Evolutionary conservation across 495 filamentous ascomycete species (phyloP), one percentile per base, ranked within the genome.

Genomic region (Penicillium verhagenii): DNA sequence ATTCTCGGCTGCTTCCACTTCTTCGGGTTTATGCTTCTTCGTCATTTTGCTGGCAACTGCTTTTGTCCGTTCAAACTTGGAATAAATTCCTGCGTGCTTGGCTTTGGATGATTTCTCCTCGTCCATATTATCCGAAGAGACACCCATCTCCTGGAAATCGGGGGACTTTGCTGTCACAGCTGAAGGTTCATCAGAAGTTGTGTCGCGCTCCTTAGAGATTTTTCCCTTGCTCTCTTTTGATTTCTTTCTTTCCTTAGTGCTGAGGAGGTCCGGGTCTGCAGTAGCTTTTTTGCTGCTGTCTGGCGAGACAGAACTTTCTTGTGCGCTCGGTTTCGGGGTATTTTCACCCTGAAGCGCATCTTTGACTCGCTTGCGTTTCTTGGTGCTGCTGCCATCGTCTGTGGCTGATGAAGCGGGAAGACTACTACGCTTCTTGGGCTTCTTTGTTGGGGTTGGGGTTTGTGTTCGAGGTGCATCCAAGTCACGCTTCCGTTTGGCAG

Each of bases 1-100:
- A 26, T 43, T 16, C 24, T 59, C 49, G 0, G 46, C 59, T 47
- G 9, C 50, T 43, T 44, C 53, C n/a, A 63, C 66, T 5, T 63
- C 58, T 40, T 73, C 65, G 14, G 49, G 23, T 20, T 63, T 60
- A 1, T 44, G 3, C 26, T 56, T 63, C 40, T 66, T 61, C 35
- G 42, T 31, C 56, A 68, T 69, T n/a, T 61, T 56, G 37, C 64
- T 65, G n/a, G 69, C 63, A 39, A 61, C 67, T 1, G 58, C 62
- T 43, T 74, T 72, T 1, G 64, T 68, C n/a, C 70, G 67, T 51
- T 78, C 69, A 54, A 79, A 79, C 52, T 77, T 81, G 13, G 72
- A 72, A 26, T 75, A 37, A 13, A 81, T 70, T 3, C 68, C 67
- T 1, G 74, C 67, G 54, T 78, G 72, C 49, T 78, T 76, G 46